A percentile compares a stretch with the other conserved stretches of the same genome.
Conservation (phyloP, 164 flowering plant species). For the Liquidambar formosana region DNA sequence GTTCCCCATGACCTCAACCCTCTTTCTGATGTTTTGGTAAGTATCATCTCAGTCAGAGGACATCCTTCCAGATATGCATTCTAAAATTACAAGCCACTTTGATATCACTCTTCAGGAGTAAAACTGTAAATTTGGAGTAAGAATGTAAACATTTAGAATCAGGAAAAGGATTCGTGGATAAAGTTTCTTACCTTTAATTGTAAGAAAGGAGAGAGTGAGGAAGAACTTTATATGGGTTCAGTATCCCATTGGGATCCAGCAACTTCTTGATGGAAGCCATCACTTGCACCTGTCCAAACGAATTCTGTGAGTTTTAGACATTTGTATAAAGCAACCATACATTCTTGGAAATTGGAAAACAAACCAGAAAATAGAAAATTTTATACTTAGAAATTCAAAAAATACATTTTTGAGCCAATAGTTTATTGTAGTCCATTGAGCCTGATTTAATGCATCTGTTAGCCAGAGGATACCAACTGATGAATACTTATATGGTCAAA, state of each 20-base stretch:
- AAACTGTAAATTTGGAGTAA: not conserved
- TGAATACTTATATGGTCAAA: not conserved
- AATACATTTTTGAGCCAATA: not conserved
- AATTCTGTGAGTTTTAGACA: slow-evolving; percentile 4
- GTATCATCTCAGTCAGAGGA: not conserved
- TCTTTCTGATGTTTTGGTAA: not conserved
- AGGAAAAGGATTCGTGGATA: not conserved
- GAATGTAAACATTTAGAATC: too few species aligned
- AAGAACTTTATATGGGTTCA: slow-evolving; percentile 95
- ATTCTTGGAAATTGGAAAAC: not conserved
- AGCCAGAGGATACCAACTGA: not conserved
- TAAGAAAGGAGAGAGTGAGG: slow-evolving; percentile 44
- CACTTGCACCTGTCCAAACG: slow-evolving; percentile 61
- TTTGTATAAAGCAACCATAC: not conserved
- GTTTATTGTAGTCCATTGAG: not conserved
- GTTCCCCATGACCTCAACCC: not conserved
- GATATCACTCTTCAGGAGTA: not conserved
- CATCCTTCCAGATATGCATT: not conserved
- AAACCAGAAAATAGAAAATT: not conserved
- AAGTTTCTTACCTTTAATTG: slow-evolving; percentile 14
- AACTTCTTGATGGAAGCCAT: slow-evolving; percentile 86
- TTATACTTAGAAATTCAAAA: not conserved
- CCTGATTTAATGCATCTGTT: not conserved
- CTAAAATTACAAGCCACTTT: not conserved
- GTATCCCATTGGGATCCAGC: slow-evolving; percentile 77